These are phyloP conservation scores for Leishmania tropica DNA, from an alignment of 208 protist species.

Conservation along the genomic window DNA sequence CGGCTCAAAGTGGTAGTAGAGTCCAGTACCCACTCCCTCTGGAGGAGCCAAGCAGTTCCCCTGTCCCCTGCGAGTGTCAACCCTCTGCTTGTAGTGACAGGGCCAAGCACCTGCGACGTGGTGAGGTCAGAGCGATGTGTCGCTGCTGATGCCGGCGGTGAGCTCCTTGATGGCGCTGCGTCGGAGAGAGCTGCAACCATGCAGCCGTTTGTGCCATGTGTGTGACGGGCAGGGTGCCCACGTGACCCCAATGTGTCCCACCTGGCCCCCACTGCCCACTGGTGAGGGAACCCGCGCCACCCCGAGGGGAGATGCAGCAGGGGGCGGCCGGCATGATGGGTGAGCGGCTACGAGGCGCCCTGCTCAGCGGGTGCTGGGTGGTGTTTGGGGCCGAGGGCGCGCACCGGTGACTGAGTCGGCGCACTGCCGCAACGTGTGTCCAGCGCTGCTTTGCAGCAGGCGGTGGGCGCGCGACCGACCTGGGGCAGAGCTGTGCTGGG, in stretches of 20 bases:
- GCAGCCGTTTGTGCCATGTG: neutral
- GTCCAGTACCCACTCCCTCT: neutral
- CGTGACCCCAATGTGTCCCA: neutral
- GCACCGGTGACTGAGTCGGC: neutral
- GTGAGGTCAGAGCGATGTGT: neutral
- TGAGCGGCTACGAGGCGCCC: neutral
- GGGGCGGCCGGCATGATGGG: neutral
- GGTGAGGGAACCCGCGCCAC: too few relatives aligned
- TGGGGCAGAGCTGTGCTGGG: too few relatives aligned
- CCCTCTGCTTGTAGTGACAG: neutral
- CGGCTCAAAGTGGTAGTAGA: too few relatives aligned
- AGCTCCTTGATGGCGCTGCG: neutral
- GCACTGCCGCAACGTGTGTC: neutral
- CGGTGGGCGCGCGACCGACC: neutral
- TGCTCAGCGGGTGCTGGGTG: too few relatives aligned
- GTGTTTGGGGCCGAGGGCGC: neutral
- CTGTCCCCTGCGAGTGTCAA: neutral
- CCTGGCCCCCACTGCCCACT: too few relatives aligned
- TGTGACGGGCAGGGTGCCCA: neutral
- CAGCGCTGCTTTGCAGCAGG: neutral
- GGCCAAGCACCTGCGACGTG: neutral
- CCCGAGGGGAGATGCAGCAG: neutral
- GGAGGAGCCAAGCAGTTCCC: too few relatives aligned
- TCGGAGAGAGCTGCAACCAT: neutral
- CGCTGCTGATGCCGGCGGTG: neutral